Conservation (phyloP, 2,329 filamentous ascomycete genomes). For the Aspergillus novofumigatus region DNA sequence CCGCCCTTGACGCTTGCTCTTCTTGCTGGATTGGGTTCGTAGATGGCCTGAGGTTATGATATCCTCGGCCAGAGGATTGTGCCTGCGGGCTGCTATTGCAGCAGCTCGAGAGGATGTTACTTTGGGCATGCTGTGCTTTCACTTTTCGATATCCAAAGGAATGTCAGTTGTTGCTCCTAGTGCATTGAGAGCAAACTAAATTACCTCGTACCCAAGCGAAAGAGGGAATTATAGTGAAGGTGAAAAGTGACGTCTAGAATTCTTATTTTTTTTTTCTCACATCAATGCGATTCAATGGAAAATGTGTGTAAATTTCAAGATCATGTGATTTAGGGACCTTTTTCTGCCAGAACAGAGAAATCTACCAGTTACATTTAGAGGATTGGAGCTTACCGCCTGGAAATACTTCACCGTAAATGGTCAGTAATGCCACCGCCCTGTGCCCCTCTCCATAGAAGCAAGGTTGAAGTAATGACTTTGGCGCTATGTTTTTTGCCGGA, state of each 20-base stretch:
- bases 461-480: neutral
- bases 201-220: neutral
- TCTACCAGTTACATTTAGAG: constrained; percentile 4
- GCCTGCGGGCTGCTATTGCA: constrained; percentile 60
- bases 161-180: neutral
- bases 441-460: constrained; percentile 7
- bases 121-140: constrained; percentile 66
- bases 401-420: neutral
- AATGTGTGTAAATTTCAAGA: constrained; percentile 33
- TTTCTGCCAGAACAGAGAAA: constrained; percentile 29
- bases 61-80: constrained; percentile 90
- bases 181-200: neutral
- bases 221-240: neutral
- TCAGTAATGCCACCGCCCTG: neutral
- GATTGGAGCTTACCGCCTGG: constrained; percentile 15
- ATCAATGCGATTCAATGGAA: constrained; percentile 11
- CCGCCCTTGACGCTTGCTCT: constrained; percentile 60
- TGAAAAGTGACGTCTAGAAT: neutral
- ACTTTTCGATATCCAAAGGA: neutral
- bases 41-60: constrained; percentile 66
- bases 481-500: constrained; percentile 8
- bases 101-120: constrained; percentile 56
- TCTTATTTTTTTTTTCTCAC: neutral
- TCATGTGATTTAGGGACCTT: constrained; percentile 30
- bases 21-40: constrained; percentile 68